Conservation (phyloP, 1,284 basidiomycete genomes). For the Leucoagaricus sp. region DNA sequence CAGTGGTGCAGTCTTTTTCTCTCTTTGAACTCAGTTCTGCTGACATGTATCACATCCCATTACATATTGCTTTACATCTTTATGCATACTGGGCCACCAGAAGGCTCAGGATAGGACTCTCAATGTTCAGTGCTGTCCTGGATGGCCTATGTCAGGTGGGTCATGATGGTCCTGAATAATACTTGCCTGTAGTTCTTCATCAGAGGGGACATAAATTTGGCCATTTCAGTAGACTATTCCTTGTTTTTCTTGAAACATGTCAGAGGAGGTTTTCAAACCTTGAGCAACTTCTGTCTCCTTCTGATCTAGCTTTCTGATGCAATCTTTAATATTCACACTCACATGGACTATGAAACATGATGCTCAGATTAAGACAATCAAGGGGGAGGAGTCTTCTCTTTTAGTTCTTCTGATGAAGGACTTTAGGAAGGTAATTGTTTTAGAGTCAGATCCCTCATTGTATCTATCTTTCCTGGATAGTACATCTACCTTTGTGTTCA, state of each 20-base stretch:
- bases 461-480: too few relatives aligned
- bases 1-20: conserved; percentile 25
- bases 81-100: conserved; percentile 43
- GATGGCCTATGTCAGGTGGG: conserved; percentile 36
- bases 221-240: not conserved
- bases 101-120: conserved; percentile 37
- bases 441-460: too few relatives aligned
- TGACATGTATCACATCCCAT: conserved; percentile 40
- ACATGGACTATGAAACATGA: too few relatives aligned
- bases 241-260: not conserved
- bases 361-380: too few relatives aligned
- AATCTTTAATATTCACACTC: too few relatives aligned
- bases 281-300: too few relatives aligned
- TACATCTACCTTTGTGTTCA: too few relatives aligned
- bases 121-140: conserved; percentile 37
- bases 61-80: conserved; percentile 34
- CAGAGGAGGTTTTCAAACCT: too few relatives aligned
- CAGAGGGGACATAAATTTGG: not conserved
- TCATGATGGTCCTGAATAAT: conserved; percentile 33
- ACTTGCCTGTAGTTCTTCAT: not conserved
- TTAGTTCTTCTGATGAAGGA: too few relatives aligned
- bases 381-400: too few relatives aligned
- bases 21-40: conserved; percentile 29
- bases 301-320: too few relatives aligned
- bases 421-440: too few relatives aligned